Conservation (phyloP, 441 rosid genomes). For the Codiaeum variegatum region DNA sequence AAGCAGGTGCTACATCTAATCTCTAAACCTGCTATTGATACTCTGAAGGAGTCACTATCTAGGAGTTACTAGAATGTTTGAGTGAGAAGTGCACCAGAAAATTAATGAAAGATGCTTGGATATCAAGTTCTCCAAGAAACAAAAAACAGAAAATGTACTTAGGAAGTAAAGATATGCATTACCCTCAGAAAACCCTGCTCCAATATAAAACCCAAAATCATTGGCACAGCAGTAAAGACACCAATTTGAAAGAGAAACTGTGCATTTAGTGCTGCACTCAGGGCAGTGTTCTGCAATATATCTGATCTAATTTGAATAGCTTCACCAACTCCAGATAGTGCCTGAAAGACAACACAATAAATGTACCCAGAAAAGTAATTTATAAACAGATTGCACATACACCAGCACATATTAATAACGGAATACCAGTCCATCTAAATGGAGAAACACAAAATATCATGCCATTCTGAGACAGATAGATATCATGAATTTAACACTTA, state of each 20-base stretch:
- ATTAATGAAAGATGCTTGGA: too few relatives aligned
- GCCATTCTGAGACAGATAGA: neutral
- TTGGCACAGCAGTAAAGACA: constrained; percentile 92
- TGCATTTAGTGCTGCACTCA: constrained; percentile 79
- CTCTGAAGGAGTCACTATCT: too few relatives aligned
- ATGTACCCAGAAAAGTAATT: neutral
- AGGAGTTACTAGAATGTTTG: too few relatives aligned
- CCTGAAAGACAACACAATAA: constrained; percentile 41
- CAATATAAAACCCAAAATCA: constrained; percentile 86
- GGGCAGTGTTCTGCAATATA: constrained; percentile 55
- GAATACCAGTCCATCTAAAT: neutral
- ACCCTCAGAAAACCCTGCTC: constrained; percentile 93
- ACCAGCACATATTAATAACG: neutral
- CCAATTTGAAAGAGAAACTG: constrained; percentile 98
- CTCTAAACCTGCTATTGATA: too few relatives aligned
- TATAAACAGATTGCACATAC: neutral
- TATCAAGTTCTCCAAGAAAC: too few relatives aligned
- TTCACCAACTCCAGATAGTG: constrained; percentile 96
- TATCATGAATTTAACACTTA: neutral
- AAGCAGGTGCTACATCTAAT: too few relatives aligned
- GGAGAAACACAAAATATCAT: neutral
- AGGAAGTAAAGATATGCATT: neutral
- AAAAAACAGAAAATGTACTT: too few relatives aligned
- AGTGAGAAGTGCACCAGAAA: too few relatives aligned
- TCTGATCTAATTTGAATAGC: constrained; percentile 51